Evolutionary conservation across 192 early-diverging fungal species (phyloP), one percentile per base, ranked within the genome.

Genomic region (Coemansia sp.): DNA sequence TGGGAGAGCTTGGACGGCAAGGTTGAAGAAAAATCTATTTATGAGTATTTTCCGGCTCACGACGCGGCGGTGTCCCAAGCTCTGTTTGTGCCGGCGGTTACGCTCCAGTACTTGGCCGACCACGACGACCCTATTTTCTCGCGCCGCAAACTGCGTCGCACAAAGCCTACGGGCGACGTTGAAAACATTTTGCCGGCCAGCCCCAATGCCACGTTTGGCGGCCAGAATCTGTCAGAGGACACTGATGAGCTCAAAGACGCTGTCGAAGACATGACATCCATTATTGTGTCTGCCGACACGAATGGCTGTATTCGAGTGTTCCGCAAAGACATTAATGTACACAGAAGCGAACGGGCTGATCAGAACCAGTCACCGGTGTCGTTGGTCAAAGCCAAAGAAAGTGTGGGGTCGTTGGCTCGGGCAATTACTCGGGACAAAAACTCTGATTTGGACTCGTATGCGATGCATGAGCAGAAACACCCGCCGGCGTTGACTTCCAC

Each of bases 221-320:
- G 65, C 51, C 2, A 24, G 12, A 13, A 2, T 4, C 12, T n/a
- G 37, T 23, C 47, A 10, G 16, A 13, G 23, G 56, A 54, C 16
- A 20, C 11, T n/a, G 18, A 38, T 20, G 66, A 56, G n/a, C 53
- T 56, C 10, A 13, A 22, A 23, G 55, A 54, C 50, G 35, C 47
- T 22, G 69, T 76, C 55, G 65, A 84, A 47, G 71, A 73, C 48
- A 68, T 65, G 59, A 69, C 75, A 6, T 68, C 75, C 12, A 89
- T 90, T 7, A 89, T 90, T 38, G 76, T 88, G 24, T 83, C 86
- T 8, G 81, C 87, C 11, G 89, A 88, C 59, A 78, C 82, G 13
- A 65, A 70, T 52, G 89, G 88, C 37, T 63, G 64, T 53, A 88
- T 90, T 57, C 81, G 86, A 29, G 85, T 90, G 13, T 90, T 85